Evolutionary conservation across 208 protist genomes (phyloP).

Genomic region (Zelonia costaricensis): DNA sequence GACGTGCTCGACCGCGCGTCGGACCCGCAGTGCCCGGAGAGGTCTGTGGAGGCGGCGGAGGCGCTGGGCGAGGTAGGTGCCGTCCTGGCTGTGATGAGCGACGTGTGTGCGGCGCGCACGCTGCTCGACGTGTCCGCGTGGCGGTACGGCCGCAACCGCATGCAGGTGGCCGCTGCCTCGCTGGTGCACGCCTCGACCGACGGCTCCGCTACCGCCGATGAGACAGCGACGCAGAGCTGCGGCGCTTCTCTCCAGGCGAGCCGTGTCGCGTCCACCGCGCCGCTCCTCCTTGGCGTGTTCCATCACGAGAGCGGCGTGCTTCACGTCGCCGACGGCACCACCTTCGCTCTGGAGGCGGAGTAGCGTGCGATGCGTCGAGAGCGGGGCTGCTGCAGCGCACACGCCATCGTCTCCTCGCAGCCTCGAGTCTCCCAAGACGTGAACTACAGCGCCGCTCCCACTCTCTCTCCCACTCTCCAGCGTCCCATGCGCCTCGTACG

Average conservation of each 20-base stretch:
- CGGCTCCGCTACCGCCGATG: neutral
- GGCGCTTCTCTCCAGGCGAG: neutral
- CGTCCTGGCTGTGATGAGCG: slow-evolving; percentile 48
- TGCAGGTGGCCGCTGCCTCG: slow-evolving; percentile 44
- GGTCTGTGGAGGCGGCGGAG: neutral
- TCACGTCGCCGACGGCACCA: slow-evolving; percentile 28
- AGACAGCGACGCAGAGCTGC: neutral
- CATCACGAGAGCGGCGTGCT: slow-evolving; percentile 54
- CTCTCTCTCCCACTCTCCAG: no score
- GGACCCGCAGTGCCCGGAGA: no score
- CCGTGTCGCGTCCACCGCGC: neutral
- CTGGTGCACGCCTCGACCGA: slow-evolving; percentile 14
- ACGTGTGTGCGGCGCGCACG: slow-evolving; percentile 44
- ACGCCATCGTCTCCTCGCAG: no score
- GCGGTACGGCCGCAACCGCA: slow-evolving; percentile 70
- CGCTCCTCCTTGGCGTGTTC: slow-evolving; percentile 11
- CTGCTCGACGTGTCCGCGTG: slow-evolving; percentile 40
- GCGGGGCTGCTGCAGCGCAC: no score
- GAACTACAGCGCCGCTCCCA: no score
- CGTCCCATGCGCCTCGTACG: no score
- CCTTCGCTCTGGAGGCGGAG: slow-evolving; percentile 41
- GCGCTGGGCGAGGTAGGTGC: slow-evolving; percentile 45
- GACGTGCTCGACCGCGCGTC: neutral
- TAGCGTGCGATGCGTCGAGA: no score
- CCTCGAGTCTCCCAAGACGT: no score